These are phyloP conservation scores for Microstegium vimineum DNA, from an alignment of 176 grass and related monocot genomes.

Conservation along the genomic window DNA sequence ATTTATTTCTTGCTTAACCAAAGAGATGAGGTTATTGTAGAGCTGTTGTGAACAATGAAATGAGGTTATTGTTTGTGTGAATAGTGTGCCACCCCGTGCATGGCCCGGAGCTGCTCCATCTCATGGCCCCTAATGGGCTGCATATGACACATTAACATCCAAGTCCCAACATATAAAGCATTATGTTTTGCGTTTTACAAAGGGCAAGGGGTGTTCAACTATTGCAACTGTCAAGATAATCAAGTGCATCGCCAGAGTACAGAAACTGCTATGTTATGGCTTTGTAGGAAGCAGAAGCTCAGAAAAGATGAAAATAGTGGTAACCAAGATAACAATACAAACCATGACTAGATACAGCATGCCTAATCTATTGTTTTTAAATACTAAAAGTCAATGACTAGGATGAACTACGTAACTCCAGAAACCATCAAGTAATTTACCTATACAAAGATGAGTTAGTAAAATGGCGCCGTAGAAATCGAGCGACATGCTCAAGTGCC, in stretches of 20 bases:
- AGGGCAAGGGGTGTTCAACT: not conserved
- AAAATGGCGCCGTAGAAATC: constrained; percentile 78
- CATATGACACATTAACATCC: not conserved
- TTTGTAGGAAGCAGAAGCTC: not conserved
- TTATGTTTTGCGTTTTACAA: not conserved
- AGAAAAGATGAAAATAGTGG: constrained; percentile 18
- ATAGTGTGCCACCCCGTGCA: not conserved
- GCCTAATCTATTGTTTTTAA: not conserved
- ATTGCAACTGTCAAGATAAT: not conserved
- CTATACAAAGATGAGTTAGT: constrained; percentile 74
- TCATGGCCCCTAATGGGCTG: not conserved
- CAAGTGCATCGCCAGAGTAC: not conserved
- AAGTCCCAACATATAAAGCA: constrained; percentile 1
- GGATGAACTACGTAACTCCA: not conserved
- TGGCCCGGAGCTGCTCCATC: not conserved
- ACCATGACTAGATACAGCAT: constrained; percentile 11
- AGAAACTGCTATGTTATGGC: not conserved
- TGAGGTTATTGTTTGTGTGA: not conserved
- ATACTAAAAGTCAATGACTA: constrained; percentile 6
- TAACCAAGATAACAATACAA: not conserved
- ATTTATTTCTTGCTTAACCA: not conserved
- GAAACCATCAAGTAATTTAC: constrained; percentile 37
- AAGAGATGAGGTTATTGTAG: not conserved
- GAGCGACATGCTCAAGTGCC: constrained; percentile 79
- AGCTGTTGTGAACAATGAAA: not conserved